These are phyloP conservation scores for Picochlorum sp. DNA, from an alignment of 139 green algal genomes.

Conservation along the genomic window DNA sequence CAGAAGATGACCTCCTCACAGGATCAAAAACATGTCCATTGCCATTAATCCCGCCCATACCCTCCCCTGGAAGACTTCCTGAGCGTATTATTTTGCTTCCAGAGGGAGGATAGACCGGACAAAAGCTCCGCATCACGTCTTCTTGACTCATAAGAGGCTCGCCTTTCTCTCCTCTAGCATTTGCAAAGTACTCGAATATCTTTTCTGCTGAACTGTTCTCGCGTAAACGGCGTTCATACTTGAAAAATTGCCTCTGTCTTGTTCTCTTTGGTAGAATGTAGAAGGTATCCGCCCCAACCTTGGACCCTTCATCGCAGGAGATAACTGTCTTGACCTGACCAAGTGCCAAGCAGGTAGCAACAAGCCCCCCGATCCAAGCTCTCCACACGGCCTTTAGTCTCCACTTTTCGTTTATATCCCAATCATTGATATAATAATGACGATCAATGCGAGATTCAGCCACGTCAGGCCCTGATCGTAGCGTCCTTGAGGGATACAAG, in stretches of 20 bases:
- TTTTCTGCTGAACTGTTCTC: slow-evolving; percentile 70
- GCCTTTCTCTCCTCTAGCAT: neutral
- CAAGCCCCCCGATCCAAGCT: too few relatives aligned
- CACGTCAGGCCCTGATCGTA: too few relatives aligned
- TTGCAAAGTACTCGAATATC: slow-evolving; percentile 77
- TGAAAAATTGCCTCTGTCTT: slow-evolving; percentile 50
- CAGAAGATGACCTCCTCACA: slow-evolving; percentile 53
- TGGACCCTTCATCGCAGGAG: too few relatives aligned
- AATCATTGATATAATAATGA: too few relatives aligned
- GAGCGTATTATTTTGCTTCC: slow-evolving; percentile 40
- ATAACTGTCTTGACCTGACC: too few relatives aligned
- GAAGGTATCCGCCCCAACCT: too few relatives aligned
- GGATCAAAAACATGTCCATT: slow-evolving; percentile 36
- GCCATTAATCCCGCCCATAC: slow-evolving; percentile 4
- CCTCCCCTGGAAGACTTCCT: slow-evolving; percentile 51
- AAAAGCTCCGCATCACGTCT: slow-evolving; percentile 50
- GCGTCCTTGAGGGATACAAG: too few relatives aligned
- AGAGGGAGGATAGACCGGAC: slow-evolving; percentile 65
- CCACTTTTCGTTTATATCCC: too few relatives aligned
- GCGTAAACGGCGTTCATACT: slow-evolving; percentile 75
- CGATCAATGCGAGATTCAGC: too few relatives aligned
- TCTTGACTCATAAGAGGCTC: slow-evolving; percentile 28
- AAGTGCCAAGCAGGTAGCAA: too few relatives aligned
- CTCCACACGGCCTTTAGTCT: too few relatives aligned
- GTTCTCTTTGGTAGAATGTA: slow-evolving; percentile 21